Evolutionary conservation across 2,329 filamentous ascomycete genomes (phyloP).

Genomic region (Neonectria faginata): DNA sequence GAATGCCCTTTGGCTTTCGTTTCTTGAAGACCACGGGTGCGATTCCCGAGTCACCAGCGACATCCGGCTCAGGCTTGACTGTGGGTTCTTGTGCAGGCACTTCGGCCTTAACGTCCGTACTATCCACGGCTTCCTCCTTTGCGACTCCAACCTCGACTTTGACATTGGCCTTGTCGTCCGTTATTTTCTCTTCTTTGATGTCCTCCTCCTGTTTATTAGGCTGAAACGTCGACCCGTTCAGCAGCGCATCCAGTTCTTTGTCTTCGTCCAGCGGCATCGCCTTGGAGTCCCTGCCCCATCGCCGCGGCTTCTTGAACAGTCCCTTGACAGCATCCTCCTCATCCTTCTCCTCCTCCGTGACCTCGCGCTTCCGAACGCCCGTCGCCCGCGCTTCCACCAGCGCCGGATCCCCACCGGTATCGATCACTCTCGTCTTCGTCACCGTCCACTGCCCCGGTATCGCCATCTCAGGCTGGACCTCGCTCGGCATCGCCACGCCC

Average conservation of each 20-base stretch:
- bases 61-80: conserved; percentile 49
- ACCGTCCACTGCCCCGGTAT: conserved; percentile 90
- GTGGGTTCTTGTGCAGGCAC: conserved; percentile 39
- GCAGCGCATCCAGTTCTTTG: conserved; percentile 72
- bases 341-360: conserved; percentile 70
- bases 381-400: conserved; percentile 62
- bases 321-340: conserved; percentile 69
- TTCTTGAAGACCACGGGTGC: conserved; percentile 81
- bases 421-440: conserved; percentile 70
- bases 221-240: conserved; percentile 54
- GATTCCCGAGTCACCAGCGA: conserved; percentile 37
- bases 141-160: conserved; percentile 46
- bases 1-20: conserved; percentile 75
- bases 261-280: conserved; percentile 60
- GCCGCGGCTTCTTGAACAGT: conserved; percentile 69
- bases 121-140: conserved; percentile 23
- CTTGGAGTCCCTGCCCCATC: conserved; percentile 67
- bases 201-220: conserved; percentile 46
- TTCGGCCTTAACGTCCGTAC: conserved; percentile 57
- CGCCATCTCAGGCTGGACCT: conserved; percentile 83
- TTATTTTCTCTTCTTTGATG: conserved; percentile 35
- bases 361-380: conserved; percentile 72
- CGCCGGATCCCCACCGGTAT: conserved; percentile 55
- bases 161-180: conserved; percentile 42
- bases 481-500: conserved; percentile 85